A percentile compares a stretch with the other conserved stretches of the same genome.
Evolutionary conservation across 805 yeast species (phyloP).

Genomic region (Ogataea pignaliae): DNA sequence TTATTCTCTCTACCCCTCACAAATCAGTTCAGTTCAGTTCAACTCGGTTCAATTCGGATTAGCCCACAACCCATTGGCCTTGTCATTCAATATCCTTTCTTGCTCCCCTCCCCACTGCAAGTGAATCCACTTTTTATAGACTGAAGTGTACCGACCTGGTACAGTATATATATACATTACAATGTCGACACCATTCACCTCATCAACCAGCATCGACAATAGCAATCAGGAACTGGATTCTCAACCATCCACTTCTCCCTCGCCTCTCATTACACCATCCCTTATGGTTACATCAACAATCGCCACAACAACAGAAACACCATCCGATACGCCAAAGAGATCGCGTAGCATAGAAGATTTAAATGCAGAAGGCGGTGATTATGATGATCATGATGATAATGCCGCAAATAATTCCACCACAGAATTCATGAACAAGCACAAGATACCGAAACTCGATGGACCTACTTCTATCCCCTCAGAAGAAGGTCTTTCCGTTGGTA

Average conservation of each 20-base stretch:
- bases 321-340: constrained; percentile 7
- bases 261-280: neutral
- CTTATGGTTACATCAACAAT: neutral
- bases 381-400: neutral
- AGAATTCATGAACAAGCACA: neutral
- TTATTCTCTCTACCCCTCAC: too few species aligned
- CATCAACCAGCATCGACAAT: neutral
- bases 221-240: neutral
- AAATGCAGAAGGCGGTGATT: too few species aligned
- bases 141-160: too few species aligned
- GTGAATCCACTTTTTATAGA: too few species aligned
- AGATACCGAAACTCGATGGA: too few species aligned
- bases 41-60: too few species aligned
- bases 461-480: constrained; percentile 1
- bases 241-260: neutral
- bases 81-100: too few species aligned
- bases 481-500: constrained; percentile 10
- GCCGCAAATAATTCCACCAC: neutral
- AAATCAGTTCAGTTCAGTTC: too few species aligned
- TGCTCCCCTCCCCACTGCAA: too few species aligned
- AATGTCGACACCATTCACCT: too few species aligned
- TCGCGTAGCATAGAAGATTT: constrained; percentile 7
- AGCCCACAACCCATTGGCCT: too few species aligned
- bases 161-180: too few species aligned
- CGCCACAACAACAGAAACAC: neutral